Conservation (phyloP, 495 filamentous ascomycete genomes). For the Podospora australis region DNA sequence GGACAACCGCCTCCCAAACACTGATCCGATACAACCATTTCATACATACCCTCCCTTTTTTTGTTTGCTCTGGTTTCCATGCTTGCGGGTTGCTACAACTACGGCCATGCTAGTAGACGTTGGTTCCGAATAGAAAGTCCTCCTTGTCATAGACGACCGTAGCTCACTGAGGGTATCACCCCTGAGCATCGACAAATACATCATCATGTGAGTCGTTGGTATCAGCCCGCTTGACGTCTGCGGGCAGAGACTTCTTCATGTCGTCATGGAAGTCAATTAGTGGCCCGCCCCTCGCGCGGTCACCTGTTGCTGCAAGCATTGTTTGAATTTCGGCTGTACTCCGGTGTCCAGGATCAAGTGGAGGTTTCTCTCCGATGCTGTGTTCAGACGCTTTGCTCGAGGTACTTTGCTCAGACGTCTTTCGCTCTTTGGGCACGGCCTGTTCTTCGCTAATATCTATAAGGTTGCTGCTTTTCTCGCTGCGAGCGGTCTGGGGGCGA, state of each 20-base stretch:
- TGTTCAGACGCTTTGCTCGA: neutral
- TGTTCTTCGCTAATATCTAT: conserved; percentile 41
- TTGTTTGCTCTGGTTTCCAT: neutral
- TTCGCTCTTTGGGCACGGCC: neutral
- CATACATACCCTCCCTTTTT: neutral
- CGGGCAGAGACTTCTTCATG: conserved; percentile 39
- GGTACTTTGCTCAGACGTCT: neutral
- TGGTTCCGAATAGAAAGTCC: neutral
- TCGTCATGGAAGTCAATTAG: conserved; percentile 47
- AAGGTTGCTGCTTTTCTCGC: conserved; percentile 24
- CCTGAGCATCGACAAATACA: conserved; percentile 29
- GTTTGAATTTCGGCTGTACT: conserved; percentile 34
- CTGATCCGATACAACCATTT: conserved; percentile 1
- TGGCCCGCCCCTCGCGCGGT: conserved; percentile 25
- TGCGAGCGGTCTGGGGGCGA: conserved; percentile 8
- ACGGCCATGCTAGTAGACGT: neutral
- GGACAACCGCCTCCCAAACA: neutral
- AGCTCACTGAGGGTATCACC: neutral
- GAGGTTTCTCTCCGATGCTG: neutral
- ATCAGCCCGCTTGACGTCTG: conserved; percentile 14
- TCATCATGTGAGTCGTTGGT: conserved; percentile 26
- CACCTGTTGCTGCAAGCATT: conserved; percentile 37
- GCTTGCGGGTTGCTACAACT: neutral
- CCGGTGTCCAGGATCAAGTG: conserved; percentile 20
- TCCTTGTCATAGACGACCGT: neutral